A percentile compares a stretch with the other conserved stretches of the same genome.
These are phyloP conservation scores for Punica granatum DNA, from an alignment of 345 rosid species.

Conservation along the genomic window DNA sequence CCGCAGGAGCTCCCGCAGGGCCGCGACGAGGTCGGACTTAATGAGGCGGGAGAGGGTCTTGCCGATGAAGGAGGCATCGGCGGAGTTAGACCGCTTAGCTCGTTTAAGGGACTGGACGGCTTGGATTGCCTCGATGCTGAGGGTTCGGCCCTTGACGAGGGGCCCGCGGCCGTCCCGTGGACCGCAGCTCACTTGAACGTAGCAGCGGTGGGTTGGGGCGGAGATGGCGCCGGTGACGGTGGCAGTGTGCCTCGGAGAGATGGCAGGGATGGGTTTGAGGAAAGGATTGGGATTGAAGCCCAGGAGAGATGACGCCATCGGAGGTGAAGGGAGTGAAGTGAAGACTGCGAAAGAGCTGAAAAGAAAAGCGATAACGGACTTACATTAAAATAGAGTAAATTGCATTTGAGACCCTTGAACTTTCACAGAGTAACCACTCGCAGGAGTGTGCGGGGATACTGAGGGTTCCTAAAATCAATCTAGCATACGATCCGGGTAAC, in stretches of 20 bases:
- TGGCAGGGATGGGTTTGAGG: neutral
- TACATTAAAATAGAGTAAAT: neutral
- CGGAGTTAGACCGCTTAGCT: conserved; percentile 29
- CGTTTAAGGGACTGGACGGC: conserved; percentile 83
- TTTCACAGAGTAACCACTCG: neutral
- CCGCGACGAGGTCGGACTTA: conserved; percentile 43
- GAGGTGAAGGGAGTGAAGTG: neutral
- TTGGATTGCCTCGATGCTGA: conserved; percentile 87
- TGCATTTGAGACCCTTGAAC: neutral
- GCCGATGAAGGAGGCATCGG: conserved; percentile 14
- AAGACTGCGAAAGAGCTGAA: neutral
- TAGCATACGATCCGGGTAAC: no score
- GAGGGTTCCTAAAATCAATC: no score
- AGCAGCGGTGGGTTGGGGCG: conserved; percentile 7
- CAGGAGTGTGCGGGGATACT: no score
- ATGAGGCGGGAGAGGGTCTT: conserved; percentile 74
- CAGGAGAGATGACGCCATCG: neutral
- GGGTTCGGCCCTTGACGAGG: conserved; percentile 70
- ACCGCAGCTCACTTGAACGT: conserved; percentile 43
- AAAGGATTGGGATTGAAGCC: neutral
- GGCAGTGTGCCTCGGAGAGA: neutral
- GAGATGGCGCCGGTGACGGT: neutral
- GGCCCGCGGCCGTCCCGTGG: conserved; percentile 79
- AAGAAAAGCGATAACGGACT: neutral
- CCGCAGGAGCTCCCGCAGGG: conserved; percentile 73